phyloP scores from a whole-genome alignment of 768 basidiomycete species.

The Kwoniella shandongensis region DNA sequence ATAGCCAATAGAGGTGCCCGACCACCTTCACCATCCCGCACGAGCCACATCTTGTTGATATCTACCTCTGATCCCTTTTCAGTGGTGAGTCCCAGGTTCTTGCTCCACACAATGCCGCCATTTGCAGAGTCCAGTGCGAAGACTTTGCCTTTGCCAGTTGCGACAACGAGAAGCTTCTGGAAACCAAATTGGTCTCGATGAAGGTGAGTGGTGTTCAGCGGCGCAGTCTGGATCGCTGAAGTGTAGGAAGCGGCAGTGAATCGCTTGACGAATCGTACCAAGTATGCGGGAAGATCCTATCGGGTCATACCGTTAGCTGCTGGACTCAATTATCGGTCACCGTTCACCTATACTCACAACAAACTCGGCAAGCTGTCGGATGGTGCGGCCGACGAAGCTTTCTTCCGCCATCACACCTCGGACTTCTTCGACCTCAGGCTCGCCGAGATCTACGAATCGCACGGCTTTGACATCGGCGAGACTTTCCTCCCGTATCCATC shows the following conservation, averaged over 20 bases:
- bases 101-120: constrained; percentile 77
- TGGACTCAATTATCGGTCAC: too few species aligned
- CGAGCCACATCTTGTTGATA: constrained; percentile 43
- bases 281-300: constrained; percentile 71
- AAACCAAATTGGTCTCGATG: constrained; percentile 80
- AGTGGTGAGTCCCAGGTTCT: constrained; percentile 72
- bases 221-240: constrained; percentile 37
- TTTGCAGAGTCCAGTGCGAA: constrained; percentile 78
- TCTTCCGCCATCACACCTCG: constrained; percentile 47
- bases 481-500: constrained; percentile 81
- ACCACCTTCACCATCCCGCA: constrained; percentile 36
- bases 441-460: constrained; percentile 76
- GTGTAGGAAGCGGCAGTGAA: constrained; percentile 58
- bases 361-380: constrained; percentile 45
- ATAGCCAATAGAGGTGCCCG: constrained; percentile 38
- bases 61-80: constrained; percentile 53
- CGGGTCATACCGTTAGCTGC: constrained; percentile 3
- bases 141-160: constrained; percentile 70
- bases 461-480: constrained; percentile 65
- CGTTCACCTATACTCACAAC: constrained; percentile 42
- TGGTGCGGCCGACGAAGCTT: constrained; percentile 31
- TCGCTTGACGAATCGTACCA: constrained; percentile 66
- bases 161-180: constrained; percentile 74
- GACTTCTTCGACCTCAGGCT: constrained; percentile 56
- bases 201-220: constrained; percentile 55